These are phyloP conservation scores for Colletotrichum trifolii DNA, from an alignment of 2,329 filamentous ascomycete species.

Conservation along the genomic window DNA sequence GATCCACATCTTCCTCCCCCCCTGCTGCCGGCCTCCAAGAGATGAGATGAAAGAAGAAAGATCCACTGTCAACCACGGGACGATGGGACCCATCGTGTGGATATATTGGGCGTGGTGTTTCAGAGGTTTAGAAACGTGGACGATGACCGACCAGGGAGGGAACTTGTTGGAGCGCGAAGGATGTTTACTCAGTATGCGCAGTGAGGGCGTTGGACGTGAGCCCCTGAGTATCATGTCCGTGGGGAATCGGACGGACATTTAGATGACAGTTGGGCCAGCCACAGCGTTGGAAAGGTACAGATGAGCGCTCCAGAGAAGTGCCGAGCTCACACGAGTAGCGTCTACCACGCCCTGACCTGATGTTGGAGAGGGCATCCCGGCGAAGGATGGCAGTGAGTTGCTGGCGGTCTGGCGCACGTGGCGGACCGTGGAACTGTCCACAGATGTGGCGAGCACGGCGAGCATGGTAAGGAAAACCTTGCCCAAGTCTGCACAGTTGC, in stretches of 20 bases:
- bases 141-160: not conserved
- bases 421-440: not conserved
- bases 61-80: not conserved
- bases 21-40: constrained; percentile 1
- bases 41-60: constrained; percentile 24
- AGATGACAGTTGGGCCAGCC: constrained; percentile 22
- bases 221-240: constrained; percentile 29
- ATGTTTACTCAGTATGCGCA: too few species aligned
- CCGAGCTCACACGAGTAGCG: not conserved
- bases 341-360: too few species aligned
- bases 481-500: too few species aligned
- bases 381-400: too few species aligned
- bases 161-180: too few species aligned
- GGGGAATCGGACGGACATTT: constrained; percentile 29
- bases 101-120: constrained; percentile 20
- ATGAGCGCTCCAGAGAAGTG: not conserved
- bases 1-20: too few species aligned
- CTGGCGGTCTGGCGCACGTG: constrained; percentile 3
- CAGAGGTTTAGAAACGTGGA: constrained; percentile 25
- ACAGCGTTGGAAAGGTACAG: not conserved
- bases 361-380: too few species aligned
- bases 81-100: not conserved
- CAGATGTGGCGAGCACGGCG: too few species aligned
- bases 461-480: too few species aligned
- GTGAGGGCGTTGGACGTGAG: too few species aligned